Evolutionary conservation across 352 stramenopile genomes (phyloP).

Genomic region (Pythium scleroteichum): DNA sequence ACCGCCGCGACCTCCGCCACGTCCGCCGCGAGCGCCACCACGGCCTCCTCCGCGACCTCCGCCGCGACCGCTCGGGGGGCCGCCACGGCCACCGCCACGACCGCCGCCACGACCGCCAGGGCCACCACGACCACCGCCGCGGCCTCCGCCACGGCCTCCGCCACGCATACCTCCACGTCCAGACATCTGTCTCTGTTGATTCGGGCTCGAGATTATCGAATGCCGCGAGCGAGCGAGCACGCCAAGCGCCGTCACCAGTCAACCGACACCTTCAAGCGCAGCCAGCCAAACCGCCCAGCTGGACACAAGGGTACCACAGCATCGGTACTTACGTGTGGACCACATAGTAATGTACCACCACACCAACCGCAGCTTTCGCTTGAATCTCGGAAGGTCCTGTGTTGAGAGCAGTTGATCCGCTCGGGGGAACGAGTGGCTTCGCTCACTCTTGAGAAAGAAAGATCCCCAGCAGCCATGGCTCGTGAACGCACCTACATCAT

Average conservation of each 20-base stretch:
- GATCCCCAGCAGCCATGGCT: conserved; percentile 37
- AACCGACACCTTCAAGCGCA: conserved; percentile 13
- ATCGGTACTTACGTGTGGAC: conserved; percentile 10
- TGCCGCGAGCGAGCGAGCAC: background rate
- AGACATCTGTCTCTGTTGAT: conserved; percentile 21
- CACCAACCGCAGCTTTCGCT: background rate
- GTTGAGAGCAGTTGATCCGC: conserved; percentile 4
- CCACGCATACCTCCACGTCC: conserved; percentile 31
- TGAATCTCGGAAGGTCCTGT: conserved; percentile 8
- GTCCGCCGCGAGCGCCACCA: conserved; percentile 38
- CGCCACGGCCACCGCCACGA: conserved; percentile 40
- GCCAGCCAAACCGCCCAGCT: conserved; percentile 27
- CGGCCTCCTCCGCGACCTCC: conserved; percentile 48
- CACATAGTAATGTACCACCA: background rate
- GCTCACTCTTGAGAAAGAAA: conserved; percentile 25
- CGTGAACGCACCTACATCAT: conserved; percentile 87
- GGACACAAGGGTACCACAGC: conserved; percentile 18
- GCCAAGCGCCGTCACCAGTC: conserved; percentile 22
- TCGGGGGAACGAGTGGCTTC: conserved; percentile 20
- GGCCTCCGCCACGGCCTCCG: conserved; percentile 12
- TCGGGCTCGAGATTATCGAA: conserved; percentile 11
- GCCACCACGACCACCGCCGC: conserved; percentile 12
- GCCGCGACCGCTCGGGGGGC: conserved; percentile 40
- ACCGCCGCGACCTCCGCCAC: conserved; percentile 55
- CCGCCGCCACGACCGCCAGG: conserved; percentile 6